phyloP scores from a whole-genome alignment of 73 alveolate genomes.

The Blepharisma japonicum region DNA sequence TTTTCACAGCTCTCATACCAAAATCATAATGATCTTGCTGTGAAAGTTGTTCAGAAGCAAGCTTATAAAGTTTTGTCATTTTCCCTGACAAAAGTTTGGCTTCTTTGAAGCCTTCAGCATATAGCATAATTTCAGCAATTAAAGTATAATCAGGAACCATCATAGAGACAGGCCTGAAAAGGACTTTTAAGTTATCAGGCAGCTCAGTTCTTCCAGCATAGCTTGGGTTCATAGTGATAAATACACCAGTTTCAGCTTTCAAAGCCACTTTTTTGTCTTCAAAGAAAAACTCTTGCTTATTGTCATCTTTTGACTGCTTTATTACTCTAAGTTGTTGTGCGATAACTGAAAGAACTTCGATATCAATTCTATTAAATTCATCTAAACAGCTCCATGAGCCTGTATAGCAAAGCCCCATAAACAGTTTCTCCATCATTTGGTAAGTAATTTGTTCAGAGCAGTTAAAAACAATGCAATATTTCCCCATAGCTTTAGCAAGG shows the following conservation, averaged over 20 bases:
- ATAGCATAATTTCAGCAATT: constrained; percentile 98
- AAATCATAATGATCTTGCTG: constrained; percentile 97
- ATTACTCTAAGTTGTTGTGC: constrained; percentile 93
- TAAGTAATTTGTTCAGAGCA: constrained; percentile 82
- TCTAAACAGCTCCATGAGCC: constrained; percentile 99
- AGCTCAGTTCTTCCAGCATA: constrained; percentile 98
- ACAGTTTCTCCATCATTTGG: constrained; percentile 79
- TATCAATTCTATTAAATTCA: constrained; percentile 96
- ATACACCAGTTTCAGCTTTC: constrained; percentile 89
- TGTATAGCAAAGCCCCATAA: constrained; percentile 81
- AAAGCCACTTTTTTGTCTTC: constrained; percentile 83
- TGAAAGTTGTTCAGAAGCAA: constrained; percentile 87
- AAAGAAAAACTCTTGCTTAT: constrained; percentile 80
- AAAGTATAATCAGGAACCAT: constrained; percentile 91
- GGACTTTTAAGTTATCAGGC: constrained; percentile 95
- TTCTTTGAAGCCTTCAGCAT: constrained; percentile 93
- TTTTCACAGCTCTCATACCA: constrained; percentile 99
- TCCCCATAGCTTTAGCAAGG: constrained; percentile 84
- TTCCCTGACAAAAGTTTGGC: constrained; percentile 92
- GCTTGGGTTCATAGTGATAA: constrained; percentile 98
- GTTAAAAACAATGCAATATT: constrained; percentile 80
- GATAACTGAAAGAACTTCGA: constrained; percentile 95
- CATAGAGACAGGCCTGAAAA: constrained; percentile 91
- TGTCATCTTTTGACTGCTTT: constrained; percentile 90
- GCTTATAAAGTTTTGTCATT: constrained; percentile 89